Evolutionary conservation across 1,284 basidiomycete species (phyloP).

Genomic region (Wolfiporia cocos): DNA sequence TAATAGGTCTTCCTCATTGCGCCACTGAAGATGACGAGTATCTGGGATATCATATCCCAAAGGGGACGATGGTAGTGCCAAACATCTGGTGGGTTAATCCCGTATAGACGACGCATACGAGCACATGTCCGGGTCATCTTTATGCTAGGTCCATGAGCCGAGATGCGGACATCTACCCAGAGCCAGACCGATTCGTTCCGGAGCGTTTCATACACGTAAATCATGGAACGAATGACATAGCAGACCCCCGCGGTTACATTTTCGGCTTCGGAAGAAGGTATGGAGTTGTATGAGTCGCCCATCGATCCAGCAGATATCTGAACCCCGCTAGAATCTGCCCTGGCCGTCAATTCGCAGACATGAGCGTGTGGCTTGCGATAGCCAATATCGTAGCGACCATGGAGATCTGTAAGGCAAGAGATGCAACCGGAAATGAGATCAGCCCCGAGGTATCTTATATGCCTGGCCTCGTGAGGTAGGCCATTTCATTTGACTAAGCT

Average conservation of each 20-base stretch:
- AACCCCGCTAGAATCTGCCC: conserved; percentile 14
- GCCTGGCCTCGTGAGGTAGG: conserved; percentile 6
- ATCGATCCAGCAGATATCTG: background rate
- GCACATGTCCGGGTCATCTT: too few relatives aligned
- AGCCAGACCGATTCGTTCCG: conserved; percentile 15
- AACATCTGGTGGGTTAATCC: conserved; percentile 54
- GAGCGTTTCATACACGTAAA: conserved; percentile 16
- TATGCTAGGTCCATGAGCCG: conserved; percentile 3
- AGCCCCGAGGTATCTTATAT: conserved; percentile 15
- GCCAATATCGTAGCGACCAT: conserved; percentile 16
- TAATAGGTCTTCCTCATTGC: conserved; percentile 39
- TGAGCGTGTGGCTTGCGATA: conserved; percentile 17
- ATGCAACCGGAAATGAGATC: conserved; percentile 14
- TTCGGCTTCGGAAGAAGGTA: conserved; percentile 23
- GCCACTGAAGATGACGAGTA: conserved; percentile 44
- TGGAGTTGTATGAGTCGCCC: background rate
- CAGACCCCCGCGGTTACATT: conserved; percentile 10
- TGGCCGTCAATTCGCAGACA: conserved; percentile 17
- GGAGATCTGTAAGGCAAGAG: conserved; percentile 16
- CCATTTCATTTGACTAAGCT: too few relatives aligned
- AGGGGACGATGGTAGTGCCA: conserved; percentile 37
- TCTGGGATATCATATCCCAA: conserved; percentile 38
- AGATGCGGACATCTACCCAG: conserved; percentile 15
- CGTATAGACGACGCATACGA: too few relatives aligned
- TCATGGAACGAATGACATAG: conserved; percentile 6